Percentiles rank a stretch among this genome's conserved stretches.
Conservation (phyloP, 2,329 filamentous ascomycete species). For the Neopestalotiopsis sp. region DNA sequence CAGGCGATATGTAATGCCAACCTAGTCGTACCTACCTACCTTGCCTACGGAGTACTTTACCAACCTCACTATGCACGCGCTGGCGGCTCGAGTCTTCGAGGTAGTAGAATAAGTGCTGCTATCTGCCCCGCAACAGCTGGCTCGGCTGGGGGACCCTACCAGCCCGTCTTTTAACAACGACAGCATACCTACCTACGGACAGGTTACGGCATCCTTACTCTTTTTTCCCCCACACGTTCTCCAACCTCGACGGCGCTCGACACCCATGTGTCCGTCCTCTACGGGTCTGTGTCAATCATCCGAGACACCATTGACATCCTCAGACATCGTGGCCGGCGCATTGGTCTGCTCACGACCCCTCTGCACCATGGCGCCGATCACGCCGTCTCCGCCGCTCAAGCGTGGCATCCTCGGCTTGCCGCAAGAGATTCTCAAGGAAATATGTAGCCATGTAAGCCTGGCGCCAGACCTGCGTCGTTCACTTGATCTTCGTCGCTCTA, state of each 20-base stretch:
- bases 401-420: constrained; percentile 48
- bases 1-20: neutral
- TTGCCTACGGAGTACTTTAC: neutral
- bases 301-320: neutral
- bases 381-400: neutral
- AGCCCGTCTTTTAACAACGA: neutral
- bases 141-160: neutral
- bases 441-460: constrained; percentile 50
- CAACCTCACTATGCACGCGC: neutral
- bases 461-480: neutral
- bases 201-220: too few species aligned
- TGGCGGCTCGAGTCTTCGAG: neutral
- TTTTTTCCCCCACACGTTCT: neutral
- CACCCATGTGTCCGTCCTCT: neutral
- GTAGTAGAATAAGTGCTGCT: neutral
- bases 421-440: constrained; percentile 54
- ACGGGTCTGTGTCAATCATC: neutral
- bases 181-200: neutral
- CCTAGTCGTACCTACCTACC: neutral
- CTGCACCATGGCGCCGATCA: constrained; percentile 13
- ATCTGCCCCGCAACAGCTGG: neutral
- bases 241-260: neutral
- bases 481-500: neutral
- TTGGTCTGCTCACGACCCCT: neutral
- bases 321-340: neutral